Evolutionary conservation across 192 early-diverging fungal species (phyloP).

Genomic region (Linnemannia zychae): DNA sequence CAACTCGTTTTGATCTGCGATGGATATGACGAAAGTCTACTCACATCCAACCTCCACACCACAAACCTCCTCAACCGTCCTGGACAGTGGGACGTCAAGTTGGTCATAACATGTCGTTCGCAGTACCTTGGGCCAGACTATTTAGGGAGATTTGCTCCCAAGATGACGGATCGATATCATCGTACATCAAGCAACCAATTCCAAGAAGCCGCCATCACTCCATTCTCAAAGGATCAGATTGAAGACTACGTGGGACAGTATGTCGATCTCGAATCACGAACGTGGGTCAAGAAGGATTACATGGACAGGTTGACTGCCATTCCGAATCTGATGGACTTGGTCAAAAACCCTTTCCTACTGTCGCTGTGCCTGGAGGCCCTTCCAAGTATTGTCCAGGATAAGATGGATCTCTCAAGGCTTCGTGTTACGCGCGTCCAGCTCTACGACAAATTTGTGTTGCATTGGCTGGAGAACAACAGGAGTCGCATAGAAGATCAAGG

Average conservation of each 20-base stretch:
- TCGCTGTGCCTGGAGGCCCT: background rate
- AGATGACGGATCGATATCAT: background rate
- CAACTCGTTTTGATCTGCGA: background rate
- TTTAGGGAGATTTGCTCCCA: background rate
- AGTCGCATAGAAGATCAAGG: background rate
- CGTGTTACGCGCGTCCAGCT: background rate
- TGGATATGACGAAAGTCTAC: background rate
- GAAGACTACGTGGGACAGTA: background rate
- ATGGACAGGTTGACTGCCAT: background rate
- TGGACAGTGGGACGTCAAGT: background rate
- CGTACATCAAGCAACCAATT: background rate
- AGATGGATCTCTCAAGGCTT: background rate
- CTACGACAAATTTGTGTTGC: background rate
- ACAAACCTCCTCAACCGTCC: background rate
- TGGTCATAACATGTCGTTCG: background rate
- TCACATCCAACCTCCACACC: background rate
- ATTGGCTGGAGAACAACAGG: background rate
- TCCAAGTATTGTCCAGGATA: background rate
- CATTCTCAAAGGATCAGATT: background rate
- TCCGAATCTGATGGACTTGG: background rate
- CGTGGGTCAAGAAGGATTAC: background rate
- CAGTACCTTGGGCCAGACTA: background rate
- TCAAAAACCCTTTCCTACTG: conserved; percentile 6
- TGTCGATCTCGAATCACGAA: background rate
- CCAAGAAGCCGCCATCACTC: conserved; percentile 1